Conservation (phyloP, 1,284 basidiomycete genomes). For the Cutaneotrichosporon arboriforme region DNA sequence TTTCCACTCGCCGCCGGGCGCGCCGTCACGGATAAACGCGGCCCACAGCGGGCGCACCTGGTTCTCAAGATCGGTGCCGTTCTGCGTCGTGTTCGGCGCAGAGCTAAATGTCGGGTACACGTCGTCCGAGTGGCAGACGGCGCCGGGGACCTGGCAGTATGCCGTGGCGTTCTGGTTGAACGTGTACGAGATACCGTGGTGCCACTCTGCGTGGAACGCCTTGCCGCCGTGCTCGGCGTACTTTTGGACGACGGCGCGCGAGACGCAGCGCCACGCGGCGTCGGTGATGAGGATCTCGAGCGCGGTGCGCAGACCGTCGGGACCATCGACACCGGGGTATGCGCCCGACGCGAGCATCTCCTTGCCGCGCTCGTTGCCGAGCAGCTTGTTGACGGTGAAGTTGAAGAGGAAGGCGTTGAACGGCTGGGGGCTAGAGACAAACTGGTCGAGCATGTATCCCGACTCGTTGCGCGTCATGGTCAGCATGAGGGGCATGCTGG, state of each 20-base stretch:
- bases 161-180: conserved; percentile 49
- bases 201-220: conserved; percentile 65
- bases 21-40: conserved; percentile 31
- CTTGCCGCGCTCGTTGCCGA: conserved; percentile 50
- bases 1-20: conserved; percentile 20
- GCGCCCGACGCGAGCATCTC: conserved; percentile 52
- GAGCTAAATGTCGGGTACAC: conserved; percentile 37
- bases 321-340: conserved; percentile 52
- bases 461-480: not conserved
- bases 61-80: not conserved
- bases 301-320: conserved; percentile 49
- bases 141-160: conserved; percentile 22
- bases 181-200: conserved; percentile 63
- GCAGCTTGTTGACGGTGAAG: conserved; percentile 49
- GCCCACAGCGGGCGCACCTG: conserved; percentile 29
- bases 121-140: conserved; percentile 44
- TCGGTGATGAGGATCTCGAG: conserved; percentile 64
- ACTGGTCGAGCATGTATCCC: not conserved
- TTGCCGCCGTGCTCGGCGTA: conserved; percentile 62
- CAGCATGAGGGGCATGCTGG: not conserved
- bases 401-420: conserved; percentile 25
- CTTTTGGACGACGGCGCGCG: conserved; percentile 61
- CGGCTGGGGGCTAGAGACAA: conserved; percentile 43
- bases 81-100: conserved; percentile 6
- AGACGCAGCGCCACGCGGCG: conserved; percentile 53